Evolutionary conservation across 306 rosid species (phyloP), one percentile per base, ranked within the genome.

Genomic region (Pachyrhizus erosus): DNA sequence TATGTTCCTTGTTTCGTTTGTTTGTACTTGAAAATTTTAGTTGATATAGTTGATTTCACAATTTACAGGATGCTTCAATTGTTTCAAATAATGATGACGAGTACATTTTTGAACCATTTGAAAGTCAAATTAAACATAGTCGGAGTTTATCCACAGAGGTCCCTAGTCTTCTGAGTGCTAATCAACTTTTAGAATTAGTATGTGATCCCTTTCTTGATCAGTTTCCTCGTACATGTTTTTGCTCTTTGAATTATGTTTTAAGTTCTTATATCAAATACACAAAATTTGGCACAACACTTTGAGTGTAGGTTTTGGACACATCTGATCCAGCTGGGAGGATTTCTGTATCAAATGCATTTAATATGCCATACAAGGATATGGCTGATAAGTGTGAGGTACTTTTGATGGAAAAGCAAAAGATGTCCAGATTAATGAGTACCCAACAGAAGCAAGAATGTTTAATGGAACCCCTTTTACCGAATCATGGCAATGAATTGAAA

Each of bases 101-200:
- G 55, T 81, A 73, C 55, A 66, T 86, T 81, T 72, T 60, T n/a
- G 97, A 90, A 69, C 76, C 91, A 58, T 82, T 87, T 60, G 96
- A 87, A 51, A 82, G 82, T 84, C 94, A 89, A 81, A 79, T 57
- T 45, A 88, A 84, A 82, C 73, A 84, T 26, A 82, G 33, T 77
- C 39, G 79, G 21, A 89, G 84, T 5, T 71, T 87, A 76, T 82
- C 89, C 18, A 5, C 43, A 11, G 92, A 88, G 61, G 78, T 37
- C 77, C 92, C 91, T 52, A 46, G 29, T 74, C 85, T 92, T 79
- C 85, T 93, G 89, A 87, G 91, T 40, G 98, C 94, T 68, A 77
- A 91, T 88, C 94, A 93, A 88, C 91, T 96, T 68, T 81, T 96
- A 83, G 98, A 96, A 88, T 92, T 93, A 55, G 99, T 96, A 92